A percentile compares a stretch with the other conserved stretches of the same genome.
Conservation (phyloP, 192 early-diverging fungal genomes). For the Glomus cerebriforme region DNA sequence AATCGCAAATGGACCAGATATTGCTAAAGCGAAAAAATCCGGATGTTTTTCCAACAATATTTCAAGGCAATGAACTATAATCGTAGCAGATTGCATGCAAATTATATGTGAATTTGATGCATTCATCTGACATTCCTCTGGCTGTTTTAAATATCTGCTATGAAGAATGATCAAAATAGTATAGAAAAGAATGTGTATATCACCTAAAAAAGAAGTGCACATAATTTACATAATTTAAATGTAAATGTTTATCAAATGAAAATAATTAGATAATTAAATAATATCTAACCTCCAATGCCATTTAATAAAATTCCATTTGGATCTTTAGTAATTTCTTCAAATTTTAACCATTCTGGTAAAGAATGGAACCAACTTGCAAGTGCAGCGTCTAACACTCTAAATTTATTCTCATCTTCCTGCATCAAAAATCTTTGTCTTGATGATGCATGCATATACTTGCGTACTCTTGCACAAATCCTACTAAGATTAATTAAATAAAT, state of each 20-base stretch:
- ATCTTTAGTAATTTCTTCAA: conserved; percentile 18
- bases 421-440: conserved; percentile 8
- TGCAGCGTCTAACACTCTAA: conserved; percentile 18
- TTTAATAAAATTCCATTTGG: conserved; percentile 11
- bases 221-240: neutral
- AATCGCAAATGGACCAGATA: conserved; percentile 19
- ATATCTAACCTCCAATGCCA: conserved; percentile 22
- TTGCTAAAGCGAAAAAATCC: conserved; percentile 10
- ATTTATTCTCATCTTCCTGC: conserved; percentile 29
- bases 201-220: neutral
- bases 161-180: conserved; percentile 18
- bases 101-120: conserved; percentile 1
- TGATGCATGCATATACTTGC: conserved; percentile 18
- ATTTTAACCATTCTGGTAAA: conserved; percentile 14
- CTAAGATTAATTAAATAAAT: conserved; percentile 14
- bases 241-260: no score
- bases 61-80: conserved; percentile 14
- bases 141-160: conserved; percentile 7
- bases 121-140: neutral
- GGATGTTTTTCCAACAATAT: neutral
- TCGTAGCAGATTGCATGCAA: conserved; percentile 14
- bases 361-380: conserved; percentile 13
- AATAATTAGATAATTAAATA: no score
- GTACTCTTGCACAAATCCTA: conserved; percentile 19
- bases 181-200: conserved; percentile 11